phyloP scores from a whole-genome alignment of 2,329 filamentous ascomycete genomes.

The Pseudocercospora musae region DNA sequence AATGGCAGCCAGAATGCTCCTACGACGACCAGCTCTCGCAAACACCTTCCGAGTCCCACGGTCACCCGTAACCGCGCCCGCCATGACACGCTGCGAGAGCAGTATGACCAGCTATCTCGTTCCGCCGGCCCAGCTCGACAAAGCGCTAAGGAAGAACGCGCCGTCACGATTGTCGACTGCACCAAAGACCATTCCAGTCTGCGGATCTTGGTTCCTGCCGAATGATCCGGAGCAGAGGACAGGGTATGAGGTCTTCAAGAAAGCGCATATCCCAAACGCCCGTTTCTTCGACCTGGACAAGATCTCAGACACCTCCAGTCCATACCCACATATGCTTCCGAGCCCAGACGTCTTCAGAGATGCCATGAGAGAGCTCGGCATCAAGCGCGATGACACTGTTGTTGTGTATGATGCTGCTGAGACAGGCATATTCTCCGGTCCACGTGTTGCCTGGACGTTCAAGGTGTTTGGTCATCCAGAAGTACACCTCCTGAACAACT shows the following conservation, averaged over 20 bases:
- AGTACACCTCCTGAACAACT: constrained; percentile 94
- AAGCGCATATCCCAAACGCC: constrained; percentile 80
- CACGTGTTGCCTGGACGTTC: constrained; percentile 89
- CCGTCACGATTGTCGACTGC: constrained; percentile 75
- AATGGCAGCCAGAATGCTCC: constrained; percentile 10
- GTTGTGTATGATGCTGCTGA: constrained; percentile 94
- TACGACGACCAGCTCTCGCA: constrained; percentile 7
- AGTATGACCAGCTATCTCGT: constrained; percentile 79
- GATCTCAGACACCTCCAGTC: constrained; percentile 79
- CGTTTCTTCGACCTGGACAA: constrained; percentile 96
- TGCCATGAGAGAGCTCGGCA: constrained; percentile 85
- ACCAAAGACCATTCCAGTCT: constrained; percentile 81
- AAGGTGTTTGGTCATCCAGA: constrained; percentile 82
- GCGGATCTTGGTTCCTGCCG: constrained; percentile 93
- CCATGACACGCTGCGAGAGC: constrained; percentile 35
- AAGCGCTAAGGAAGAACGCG: constrained; percentile 78
- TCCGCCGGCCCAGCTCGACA: constrained; percentile 74
- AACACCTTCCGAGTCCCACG: constrained; percentile 1
- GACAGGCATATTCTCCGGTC: constrained; percentile 89
- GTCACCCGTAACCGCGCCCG: constrained; percentile 16
- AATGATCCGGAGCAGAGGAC: constrained; percentile 74
- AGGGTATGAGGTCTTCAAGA: constrained; percentile 75
- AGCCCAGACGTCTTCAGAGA: constrained; percentile 74
- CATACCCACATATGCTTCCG: constrained; percentile 96
- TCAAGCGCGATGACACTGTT: constrained; percentile 79